Base-by-base conservation (phyloP, 371 early-diverging fungal species). In the Cokeromyces recurvatus region DNA sequence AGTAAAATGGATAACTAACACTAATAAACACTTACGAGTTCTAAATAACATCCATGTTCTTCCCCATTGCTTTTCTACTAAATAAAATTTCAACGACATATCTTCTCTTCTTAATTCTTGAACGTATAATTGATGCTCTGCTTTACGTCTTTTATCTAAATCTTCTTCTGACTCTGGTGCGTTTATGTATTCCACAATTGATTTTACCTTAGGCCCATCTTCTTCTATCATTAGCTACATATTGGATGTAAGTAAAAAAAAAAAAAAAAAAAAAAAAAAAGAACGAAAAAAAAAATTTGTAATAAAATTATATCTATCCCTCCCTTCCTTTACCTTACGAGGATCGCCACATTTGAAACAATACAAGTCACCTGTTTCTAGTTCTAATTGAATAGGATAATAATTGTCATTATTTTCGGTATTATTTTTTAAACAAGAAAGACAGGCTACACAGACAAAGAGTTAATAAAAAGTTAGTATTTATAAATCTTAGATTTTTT, bases 11-110 rank as follows among this genome's bases (percentile, higher is more conserved):
- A 29, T 5, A 29, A 29, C 8, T 11, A 29, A 8, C 5, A 29
- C 5, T 29, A 5, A 8, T 5, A 3, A 4, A 7, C 21, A 22
- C 64, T 66, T 66, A 71, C 71, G 71, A 17, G 67, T 71, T 56
- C 71, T 59, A 45, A 71, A 71, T 16, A 66, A 40, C 71, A 71
- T 71, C 71, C 71, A 71, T 17, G 59, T 32, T 44, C 71, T 46
- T 15, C 66, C 64, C 71, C 71, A 71, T 29, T 53, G 48, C 35
- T 71, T 71, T 32, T 71, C 71, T 19, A 71, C 55, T 16, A 71
- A 42, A 43, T 64, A 71, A 45, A 66, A 62, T 29, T 54, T 64
- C 21, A 66, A 40, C 23, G 62, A 48, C 71, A 71, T 66, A 21
- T 71, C 71, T 43, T 71, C 67, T 32, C 64, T 38, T 55, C 71